Base-by-base conservation (phyloP, 2,329 filamentous ascomycete genomes). In the Zymoseptoria crescenta region DNA sequence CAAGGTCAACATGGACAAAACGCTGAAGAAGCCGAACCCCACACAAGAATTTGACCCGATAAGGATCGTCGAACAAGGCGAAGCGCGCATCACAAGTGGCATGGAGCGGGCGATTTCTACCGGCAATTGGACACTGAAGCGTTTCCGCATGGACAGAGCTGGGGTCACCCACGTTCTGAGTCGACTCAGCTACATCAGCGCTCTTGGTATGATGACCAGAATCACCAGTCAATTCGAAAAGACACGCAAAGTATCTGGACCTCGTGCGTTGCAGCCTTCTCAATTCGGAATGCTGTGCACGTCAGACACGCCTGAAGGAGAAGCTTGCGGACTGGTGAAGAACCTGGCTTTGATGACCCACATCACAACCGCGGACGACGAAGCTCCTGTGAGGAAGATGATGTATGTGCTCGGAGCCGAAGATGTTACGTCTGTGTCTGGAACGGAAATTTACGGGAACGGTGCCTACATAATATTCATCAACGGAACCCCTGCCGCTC, bases 201-300 rank as follows among this genome's bases (percentile, higher is more conserved):
- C 94, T 28, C 83, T 99, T 28, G 95, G 95, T 63, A 99, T 99
- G 95, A 99, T 99, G 94, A 99, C 94, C 13, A 84, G 94, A 74
- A 97, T 99, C 70, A 94, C 88, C 74, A 95, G 89, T 81, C 94
- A 99, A 77, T 99, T 99, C 70, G 94, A 99, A 73, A 99, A 99
- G 81, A 97, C 94, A 1, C 81, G 94, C 67, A 99, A 99, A 75
- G 92, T 99, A 62, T 92, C 87, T 71, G 95, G 95, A 65, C 94
- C 95, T 68, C 87, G 94, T 82, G 94, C 95, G 19, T 80, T 99
- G 54, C 94, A 99, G 71, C 92, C 94, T 6, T 99, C 94, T 0
- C 94, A 99, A 67, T 99, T 96, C 78, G 94, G 94, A 67, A 96
- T 99, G 92, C 80, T 99, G 57, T 99, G 94, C 72, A 89, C 92